Base-by-base conservation (phyloP, 2,329 filamentous ascomycete genomes). In the Xylariaceae sp. region DNA sequence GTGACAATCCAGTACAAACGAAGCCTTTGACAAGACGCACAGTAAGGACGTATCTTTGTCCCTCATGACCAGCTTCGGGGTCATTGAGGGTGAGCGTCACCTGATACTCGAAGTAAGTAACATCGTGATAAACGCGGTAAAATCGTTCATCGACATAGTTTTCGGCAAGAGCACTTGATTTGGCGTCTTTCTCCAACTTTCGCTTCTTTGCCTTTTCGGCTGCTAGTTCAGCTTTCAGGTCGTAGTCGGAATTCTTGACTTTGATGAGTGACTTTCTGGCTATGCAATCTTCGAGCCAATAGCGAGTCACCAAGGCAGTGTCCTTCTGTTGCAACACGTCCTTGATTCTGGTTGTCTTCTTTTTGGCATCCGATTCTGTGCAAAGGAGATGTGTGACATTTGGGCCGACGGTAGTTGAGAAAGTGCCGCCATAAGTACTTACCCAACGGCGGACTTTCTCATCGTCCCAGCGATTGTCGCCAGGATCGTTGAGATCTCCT, bases 361-460 rank as follows among this genome's bases (percentile, higher is more conserved):
- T 67, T 53, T 77, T 75, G 66, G 82, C 90, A 14, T 84, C 78
- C 32, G 82, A 75, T 44, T 77, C 71, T 0, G 81, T 82, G 47
- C 82, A 80, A 18, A 96, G 75, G 0, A 96, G 70, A 67, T 95
- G 90, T 0, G 90, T 95, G 10, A 86, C 80, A 0, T 71, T 60
- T 0, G 73, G 64, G 22, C 73, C 73, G 15, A 89, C 68, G 0
- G 73, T 68, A 1, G 71, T 64, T 0, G 71, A 68, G 62, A 83
- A 86, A 1, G 49, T 66, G 1, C 87, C 90, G 6, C 81, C 82
- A 50, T 86, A 81, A 4, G 72, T 62, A 4, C 71, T 70, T 10
- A 89, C 75, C 88, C 89, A 95, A 36, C 72, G 71, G 33, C 75
- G 75, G 33, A 94, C 75, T 39, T 87, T 78, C 1, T 78, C 72